Percentiles rank a stretch among this genome's conserved stretches.
phyloP scores from a whole-genome alignment of 768 basidiomycete species.

The Pulveroboletus sp. region DNA sequence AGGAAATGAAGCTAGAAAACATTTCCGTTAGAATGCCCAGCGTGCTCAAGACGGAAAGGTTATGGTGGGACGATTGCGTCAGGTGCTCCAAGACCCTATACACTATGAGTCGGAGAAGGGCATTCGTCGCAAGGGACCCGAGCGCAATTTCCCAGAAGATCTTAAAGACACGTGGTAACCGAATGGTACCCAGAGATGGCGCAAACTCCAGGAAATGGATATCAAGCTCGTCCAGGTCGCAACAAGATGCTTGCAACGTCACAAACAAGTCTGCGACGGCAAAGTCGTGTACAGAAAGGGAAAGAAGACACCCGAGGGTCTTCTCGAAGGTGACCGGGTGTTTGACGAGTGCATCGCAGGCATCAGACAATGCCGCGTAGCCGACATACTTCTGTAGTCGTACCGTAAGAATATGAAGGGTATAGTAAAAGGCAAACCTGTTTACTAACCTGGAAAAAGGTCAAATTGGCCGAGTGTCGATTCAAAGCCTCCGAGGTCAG shows the following conservation, averaged over 20 bases:
- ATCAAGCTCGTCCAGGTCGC: conserved; percentile 41
- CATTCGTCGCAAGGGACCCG: conserved; percentile 32
- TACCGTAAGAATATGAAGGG: conserved; percentile 3
- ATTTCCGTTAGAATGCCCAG: conserved; percentile 49
- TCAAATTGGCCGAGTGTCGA: conserved; percentile 49
- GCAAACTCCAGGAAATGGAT: conserved; percentile 38
- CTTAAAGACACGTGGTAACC: conserved; percentile 56
- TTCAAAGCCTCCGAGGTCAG: conserved; percentile 62
- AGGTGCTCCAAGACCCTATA: conserved; percentile 63
- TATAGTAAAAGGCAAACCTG: conserved; percentile 22
- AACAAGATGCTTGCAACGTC: conserved; percentile 32
- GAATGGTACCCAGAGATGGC: conserved; percentile 44
- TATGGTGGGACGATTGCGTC: conserved; percentile 57
- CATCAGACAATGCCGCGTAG: conserved; percentile 57
- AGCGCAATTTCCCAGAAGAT: conserved; percentile 51
- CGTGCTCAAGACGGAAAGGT: conserved; percentile 62
- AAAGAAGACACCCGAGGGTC: conserved; percentile 63
- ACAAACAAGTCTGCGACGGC: conserved; percentile 52
- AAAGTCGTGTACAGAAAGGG: conserved; percentile 64
- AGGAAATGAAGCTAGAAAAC: conserved; percentile 34
- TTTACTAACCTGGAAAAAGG: conserved; percentile 61
- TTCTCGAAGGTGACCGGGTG: conserved; percentile 46
- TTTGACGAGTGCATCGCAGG: conserved; percentile 49
- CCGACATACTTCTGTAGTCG: conserved; percentile 43
- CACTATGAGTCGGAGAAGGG: conserved; percentile 45